Evolutionary conservation across 805 yeast species (phyloP).

Genomic region (Candida endomychidarum): DNA sequence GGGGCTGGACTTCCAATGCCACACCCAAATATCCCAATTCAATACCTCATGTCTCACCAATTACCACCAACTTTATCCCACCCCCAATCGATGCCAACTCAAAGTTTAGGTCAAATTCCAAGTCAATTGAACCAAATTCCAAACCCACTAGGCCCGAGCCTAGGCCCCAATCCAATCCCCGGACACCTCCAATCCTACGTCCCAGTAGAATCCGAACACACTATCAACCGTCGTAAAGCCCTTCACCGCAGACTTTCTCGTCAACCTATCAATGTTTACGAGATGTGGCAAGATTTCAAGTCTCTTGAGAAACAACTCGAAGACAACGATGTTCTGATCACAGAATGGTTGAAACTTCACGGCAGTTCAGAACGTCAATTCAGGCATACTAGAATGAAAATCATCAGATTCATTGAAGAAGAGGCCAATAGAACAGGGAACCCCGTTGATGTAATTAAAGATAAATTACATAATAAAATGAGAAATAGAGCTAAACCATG

Average conservation of each 20-base stretch:
- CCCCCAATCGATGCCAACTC: too few relatives aligned
- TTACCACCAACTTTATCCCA: too few relatives aligned
- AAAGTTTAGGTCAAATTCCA: too few relatives aligned
- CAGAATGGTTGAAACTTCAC: constrained; percentile 33
- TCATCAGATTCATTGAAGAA: constrained; percentile 29
- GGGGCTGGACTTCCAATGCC: too few relatives aligned
- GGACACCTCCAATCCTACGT: neutral
- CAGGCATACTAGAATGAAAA: constrained; percentile 27
- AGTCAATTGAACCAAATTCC: constrained; percentile 1
- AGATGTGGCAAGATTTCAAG: constrained; percentile 37
- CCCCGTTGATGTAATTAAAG: constrained; percentile 24
- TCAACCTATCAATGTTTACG: constrained; percentile 28
- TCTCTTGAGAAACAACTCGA: constrained; percentile 24
- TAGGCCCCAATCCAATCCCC: too few relatives aligned
- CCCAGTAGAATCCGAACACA: constrained; percentile 9
- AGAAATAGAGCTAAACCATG: constrained; percentile 28
- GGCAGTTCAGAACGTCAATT: constrained; percentile 30
- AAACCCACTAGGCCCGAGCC: too few relatives aligned
- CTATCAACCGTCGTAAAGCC: constrained; percentile 19
- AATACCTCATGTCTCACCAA: too few relatives aligned
- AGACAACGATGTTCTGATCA: constrained; percentile 23
- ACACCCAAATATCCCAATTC: too few relatives aligned
- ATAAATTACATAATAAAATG: constrained; percentile 29
- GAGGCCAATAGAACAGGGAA: constrained; percentile 23
- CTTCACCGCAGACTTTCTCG: constrained; percentile 25